These are phyloP conservation scores for Scedosporium apiospermum DNA, from an alignment of 2,329 filamentous ascomycete genomes.

Conservation along the genomic window DNA sequence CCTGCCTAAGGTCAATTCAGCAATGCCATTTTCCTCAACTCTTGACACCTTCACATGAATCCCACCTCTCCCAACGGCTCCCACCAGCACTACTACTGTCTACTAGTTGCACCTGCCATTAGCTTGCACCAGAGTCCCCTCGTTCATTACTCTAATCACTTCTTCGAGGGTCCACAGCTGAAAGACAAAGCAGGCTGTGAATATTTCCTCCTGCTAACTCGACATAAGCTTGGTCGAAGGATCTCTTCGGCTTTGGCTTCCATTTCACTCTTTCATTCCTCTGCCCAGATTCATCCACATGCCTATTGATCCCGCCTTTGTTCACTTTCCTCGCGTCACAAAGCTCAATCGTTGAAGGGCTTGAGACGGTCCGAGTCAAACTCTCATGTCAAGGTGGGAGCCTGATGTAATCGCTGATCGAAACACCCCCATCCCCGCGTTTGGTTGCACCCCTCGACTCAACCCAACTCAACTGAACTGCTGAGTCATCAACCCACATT, in stretches of 20 bases:
- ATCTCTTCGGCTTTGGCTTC: neutral
- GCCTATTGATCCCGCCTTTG: conserved; percentile 1
- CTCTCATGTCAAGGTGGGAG: neutral
- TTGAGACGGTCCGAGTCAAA: neutral
- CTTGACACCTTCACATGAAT: too few relatives aligned
- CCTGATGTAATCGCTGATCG: conserved; percentile 8
- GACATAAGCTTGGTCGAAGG: neutral
- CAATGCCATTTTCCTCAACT: too few relatives aligned
- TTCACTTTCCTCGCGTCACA: neutral
- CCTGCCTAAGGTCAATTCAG: too few relatives aligned
- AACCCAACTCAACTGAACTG: neutral
- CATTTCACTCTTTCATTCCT: neutral
- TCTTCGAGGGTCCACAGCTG: neutral
- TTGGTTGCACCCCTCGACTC: conserved; percentile 3
- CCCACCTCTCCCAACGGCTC: too few relatives aligned
- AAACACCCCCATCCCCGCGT: conserved; percentile 9
- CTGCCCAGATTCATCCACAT: neutral
- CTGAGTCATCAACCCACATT: neutral
- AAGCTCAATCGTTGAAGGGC: neutral
- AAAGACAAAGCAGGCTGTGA: neutral
- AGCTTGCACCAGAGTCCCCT: neutral
- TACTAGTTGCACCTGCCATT: too few relatives aligned
- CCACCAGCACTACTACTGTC: too few relatives aligned
- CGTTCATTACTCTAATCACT: neutral
- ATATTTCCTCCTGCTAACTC: neutral